phyloP scores from a whole-genome alignment of 1,284 basidiomycete species.

The Ceratobasidium sp. region DNA sequence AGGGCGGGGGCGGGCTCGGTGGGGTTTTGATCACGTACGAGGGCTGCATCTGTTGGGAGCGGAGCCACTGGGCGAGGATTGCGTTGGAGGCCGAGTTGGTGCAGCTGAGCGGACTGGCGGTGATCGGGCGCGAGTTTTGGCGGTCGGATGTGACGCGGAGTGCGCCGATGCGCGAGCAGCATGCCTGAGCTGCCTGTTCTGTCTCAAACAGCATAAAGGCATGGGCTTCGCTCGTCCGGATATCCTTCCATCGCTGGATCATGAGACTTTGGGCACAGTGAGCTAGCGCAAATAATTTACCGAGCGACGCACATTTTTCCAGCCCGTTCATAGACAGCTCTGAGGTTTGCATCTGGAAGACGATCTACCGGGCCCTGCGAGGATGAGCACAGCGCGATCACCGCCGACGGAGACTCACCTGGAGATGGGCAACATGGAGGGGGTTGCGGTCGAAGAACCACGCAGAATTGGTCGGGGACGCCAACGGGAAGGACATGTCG shows the following conservation, averaged over 20 bases:
- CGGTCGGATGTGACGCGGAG: conserved; percentile 29
- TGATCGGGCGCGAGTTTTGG: conserved; percentile 34
- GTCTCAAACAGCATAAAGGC: conserved; percentile 39
- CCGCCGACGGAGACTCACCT: background rate
- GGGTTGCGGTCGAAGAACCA: conserved; percentile 36
- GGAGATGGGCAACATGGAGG: conserved; percentile 40
- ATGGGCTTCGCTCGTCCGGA: conserved; percentile 6
- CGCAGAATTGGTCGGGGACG: background rate
- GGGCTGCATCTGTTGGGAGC: conserved; percentile 23
- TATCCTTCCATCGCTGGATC: conserved; percentile 40
- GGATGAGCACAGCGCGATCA: background rate
- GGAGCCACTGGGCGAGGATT: conserved; percentile 26
- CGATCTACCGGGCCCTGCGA: conserved; percentile 32
- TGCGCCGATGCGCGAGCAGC: conserved; percentile 37
- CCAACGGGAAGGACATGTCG: background rate
- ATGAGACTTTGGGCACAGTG: conserved; percentile 21
- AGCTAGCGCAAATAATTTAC: background rate
- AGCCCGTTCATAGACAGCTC: conserved; percentile 34
- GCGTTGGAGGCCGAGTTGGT: conserved; percentile 12
- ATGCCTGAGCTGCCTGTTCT: conserved; percentile 24
- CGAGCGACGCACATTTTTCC: conserved; percentile 36
- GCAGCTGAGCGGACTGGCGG: conserved; percentile 20
- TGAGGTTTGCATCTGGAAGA: conserved; percentile 32
- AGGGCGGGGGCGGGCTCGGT: background rate
- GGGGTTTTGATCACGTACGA: conserved; percentile 22